phyloP scores from a whole-genome alignment of 2,329 filamentous ascomycete genomes.

The Pleurostoma richardsiae region DNA sequence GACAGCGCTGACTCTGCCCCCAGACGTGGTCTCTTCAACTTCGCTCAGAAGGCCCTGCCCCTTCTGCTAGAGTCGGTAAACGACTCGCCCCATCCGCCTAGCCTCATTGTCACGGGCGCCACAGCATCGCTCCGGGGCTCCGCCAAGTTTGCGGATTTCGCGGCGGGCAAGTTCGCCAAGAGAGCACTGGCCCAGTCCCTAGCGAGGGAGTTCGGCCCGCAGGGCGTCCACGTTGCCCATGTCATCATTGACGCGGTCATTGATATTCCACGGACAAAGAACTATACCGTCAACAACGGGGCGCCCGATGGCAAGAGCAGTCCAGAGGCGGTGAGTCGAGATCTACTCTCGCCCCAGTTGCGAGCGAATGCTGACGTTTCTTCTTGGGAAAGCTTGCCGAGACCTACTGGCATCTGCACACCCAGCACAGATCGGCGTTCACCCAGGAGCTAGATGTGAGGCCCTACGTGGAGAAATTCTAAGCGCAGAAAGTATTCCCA shows the following conservation, averaged over 20 bases:
- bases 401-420: constrained; percentile 78
- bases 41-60: constrained; percentile 68
- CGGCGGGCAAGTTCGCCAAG: constrained; percentile 74
- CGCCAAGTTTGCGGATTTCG: constrained; percentile 65
- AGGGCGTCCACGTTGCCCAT: constrained; percentile 80
- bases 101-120: constrained; percentile 80
- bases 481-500: constrained; percentile 13
- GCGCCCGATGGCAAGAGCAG: constrained; percentile 60
- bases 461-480: constrained; percentile 82
- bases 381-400: constrained; percentile 65
- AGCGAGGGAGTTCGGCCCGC: constrained; percentile 77
- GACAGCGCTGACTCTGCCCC: neutral
- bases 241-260: constrained; percentile 82
- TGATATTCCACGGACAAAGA: constrained; percentile 59
- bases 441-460: constrained; percentile 78
- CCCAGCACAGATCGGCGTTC: constrained; percentile 72
- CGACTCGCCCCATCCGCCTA: constrained; percentile 60
- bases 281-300: constrained; percentile 33
- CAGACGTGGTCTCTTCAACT: constrained; percentile 67
- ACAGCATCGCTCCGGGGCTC: constrained; percentile 74
- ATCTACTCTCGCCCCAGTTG: neutral
- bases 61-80: constrained; percentile 59
- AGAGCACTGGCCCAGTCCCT: constrained; percentile 70
- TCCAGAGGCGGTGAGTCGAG: constrained; percentile 62
- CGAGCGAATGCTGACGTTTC: constrained; percentile 7